Percentiles rank a stretch among this genome's conserved stretches.
These are phyloP conservation scores for Amaranthus cruentus DNA, from an alignment of 148 eudicot genomes.

Conservation along the genomic window DNA sequence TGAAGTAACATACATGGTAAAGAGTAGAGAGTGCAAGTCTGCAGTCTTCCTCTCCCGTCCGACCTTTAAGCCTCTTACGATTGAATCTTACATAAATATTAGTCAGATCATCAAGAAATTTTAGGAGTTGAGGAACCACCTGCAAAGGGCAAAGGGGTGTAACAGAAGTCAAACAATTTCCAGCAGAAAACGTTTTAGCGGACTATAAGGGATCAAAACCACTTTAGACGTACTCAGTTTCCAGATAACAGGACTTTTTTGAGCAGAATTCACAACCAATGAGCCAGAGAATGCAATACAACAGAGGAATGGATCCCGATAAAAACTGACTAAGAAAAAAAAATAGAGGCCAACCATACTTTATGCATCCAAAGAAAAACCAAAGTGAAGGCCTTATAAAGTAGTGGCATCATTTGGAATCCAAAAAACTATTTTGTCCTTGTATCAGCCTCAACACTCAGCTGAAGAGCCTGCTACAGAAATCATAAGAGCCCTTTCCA, in stretches of 20 bases:
- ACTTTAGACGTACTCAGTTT: neutral
- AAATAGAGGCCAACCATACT: too few relatives aligned
- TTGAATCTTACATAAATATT: constrained; percentile 92
- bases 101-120: constrained; percentile 80
- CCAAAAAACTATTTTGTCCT: too few relatives aligned
- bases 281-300: neutral
- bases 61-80: constrained; percentile 95
- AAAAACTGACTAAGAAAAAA: too few relatives aligned
- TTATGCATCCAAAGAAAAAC: too few relatives aligned
- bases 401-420: too few relatives aligned
- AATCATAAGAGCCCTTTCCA: too few relatives aligned
- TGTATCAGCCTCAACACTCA: too few relatives aligned
- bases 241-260: neutral
- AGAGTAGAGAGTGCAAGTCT: constrained; percentile 86
- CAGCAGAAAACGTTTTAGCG: neutral
- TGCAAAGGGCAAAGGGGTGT: constrained; percentile 18
- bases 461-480: too few relatives aligned
- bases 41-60: constrained; percentile 93
- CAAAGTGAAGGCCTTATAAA: too few relatives aligned
- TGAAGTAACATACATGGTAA: constrained; percentile 59
- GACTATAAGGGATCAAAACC: neutral
- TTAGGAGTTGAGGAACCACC: constrained; percentile 93
- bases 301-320: too few relatives aligned
- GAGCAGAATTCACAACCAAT: neutral
- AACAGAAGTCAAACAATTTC: neutral